These are phyloP conservation scores for Fraxinus excelsior DNA, from an alignment of 257 asterid genomes.

Conservation along the genomic window DNA sequence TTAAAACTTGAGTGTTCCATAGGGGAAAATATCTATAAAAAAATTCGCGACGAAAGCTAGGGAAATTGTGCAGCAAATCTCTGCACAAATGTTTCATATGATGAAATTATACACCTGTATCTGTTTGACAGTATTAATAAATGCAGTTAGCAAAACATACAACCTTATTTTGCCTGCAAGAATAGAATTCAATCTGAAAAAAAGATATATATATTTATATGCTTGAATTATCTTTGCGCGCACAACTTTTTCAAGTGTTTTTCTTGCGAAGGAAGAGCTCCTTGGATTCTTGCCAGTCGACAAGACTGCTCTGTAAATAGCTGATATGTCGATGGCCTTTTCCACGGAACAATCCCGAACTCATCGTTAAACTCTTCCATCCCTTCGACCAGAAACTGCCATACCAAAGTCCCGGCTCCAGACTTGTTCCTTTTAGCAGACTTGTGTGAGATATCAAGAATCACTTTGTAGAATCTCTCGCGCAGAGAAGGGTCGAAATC, in stretches of 20 bases:
- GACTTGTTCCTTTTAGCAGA: slow-evolving; percentile 68
- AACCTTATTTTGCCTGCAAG: slow-evolving; percentile 1
- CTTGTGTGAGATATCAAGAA: slow-evolving; percentile 71
- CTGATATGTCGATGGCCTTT: slow-evolving; percentile 57
- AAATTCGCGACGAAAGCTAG: too few species aligned
- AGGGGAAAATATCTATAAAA: too few species aligned
- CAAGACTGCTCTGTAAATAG: slow-evolving; percentile 85
- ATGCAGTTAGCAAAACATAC: not conserved
- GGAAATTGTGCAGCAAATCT: not conserved
- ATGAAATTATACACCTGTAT: not conserved
- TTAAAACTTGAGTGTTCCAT: too few species aligned
- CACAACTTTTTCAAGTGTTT: slow-evolving; percentile 67
- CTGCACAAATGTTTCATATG: not conserved
- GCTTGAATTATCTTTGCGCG: slow-evolving; percentile 26
- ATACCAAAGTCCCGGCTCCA: slow-evolving; percentile 81
- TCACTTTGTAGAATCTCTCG: slow-evolving; percentile 64
- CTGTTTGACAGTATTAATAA: not conserved
- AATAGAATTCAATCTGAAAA: slow-evolving; percentile 8
- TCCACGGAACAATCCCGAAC: slow-evolving; percentile 90
- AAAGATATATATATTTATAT: not conserved
- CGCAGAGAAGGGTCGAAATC: slow-evolving; percentile 70
- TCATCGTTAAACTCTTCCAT: slow-evolving; percentile 89
- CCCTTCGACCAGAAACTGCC: slow-evolving; percentile 93
- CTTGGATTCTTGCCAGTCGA: slow-evolving; percentile 78
- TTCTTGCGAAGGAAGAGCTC: slow-evolving; percentile 72